Conservation (phyloP, 1,284 basidiomycete species). For the Amylostereum areolatum region DNA sequence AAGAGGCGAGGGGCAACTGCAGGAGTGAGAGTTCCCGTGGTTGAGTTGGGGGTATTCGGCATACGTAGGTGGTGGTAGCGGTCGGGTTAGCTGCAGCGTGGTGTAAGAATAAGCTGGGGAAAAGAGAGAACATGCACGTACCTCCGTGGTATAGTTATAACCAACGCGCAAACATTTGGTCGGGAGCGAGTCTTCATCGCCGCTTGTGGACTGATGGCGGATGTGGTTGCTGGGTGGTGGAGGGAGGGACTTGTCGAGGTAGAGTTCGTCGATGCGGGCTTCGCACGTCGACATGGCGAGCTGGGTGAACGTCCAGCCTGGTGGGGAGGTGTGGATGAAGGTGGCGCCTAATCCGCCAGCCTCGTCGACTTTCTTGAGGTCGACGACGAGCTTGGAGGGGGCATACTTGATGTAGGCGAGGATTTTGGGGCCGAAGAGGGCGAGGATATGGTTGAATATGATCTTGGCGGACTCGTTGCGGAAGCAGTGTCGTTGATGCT, state of each 20-base stretch:
- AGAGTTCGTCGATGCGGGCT: conserved; percentile 85
- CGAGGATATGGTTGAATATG: conserved; percentile 90
- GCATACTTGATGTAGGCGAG: conserved; percentile 96
- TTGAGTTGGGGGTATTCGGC: too few species aligned
- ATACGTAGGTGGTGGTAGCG: too few species aligned
- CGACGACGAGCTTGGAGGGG: conserved; percentile 86
- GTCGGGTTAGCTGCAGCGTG: too few species aligned
- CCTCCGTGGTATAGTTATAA: too few species aligned
- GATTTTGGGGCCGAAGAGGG: conserved; percentile 94
- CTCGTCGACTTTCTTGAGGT: conserved; percentile 90
- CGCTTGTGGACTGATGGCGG: too few species aligned
- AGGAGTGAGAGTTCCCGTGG: too few species aligned
- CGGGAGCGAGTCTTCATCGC: too few species aligned
- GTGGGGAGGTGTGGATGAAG: conserved; percentile 93
- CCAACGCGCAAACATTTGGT: too few species aligned
- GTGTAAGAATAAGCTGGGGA: too few species aligned
- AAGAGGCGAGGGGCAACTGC: too few species aligned
- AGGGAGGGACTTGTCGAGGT: conserved; percentile 81
- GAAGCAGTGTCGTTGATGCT: conserved; percentile 97
- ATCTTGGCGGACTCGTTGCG: conserved; percentile 73
- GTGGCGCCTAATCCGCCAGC: conserved; percentile 78
- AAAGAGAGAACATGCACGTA: too few species aligned
- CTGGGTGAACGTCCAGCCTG: conserved; percentile 75
- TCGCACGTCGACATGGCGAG: conserved; percentile 86
- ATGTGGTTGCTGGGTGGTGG: too few species aligned